A percentile compares a stretch with the other conserved stretches of the same genome.
phyloP scores from a whole-genome alignment of 2,329 filamentous ascomycete species.

The Talaromyces marneffei region DNA sequence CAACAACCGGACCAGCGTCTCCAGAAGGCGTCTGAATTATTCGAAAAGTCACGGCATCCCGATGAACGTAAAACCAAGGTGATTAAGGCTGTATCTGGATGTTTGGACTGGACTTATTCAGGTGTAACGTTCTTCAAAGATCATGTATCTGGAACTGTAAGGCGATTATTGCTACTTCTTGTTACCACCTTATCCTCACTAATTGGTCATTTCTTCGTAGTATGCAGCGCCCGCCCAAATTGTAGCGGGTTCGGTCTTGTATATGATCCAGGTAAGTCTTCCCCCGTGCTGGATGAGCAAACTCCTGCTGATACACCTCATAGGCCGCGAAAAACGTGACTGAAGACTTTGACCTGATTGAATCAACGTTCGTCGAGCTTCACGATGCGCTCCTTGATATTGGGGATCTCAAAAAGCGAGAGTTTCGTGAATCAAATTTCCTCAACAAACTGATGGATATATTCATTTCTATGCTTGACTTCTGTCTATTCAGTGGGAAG shows the following conservation, averaged over 20 bases:
- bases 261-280: not conserved
- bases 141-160: constrained; percentile 6
- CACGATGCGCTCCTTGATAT: constrained; percentile 4
- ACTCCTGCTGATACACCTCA: not conserved
- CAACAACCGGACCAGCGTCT: constrained; percentile 2
- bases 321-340: constrained; percentile 2
- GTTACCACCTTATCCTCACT: not conserved
- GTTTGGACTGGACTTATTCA: constrained; percentile 6
- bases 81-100: constrained; percentile 4
- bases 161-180: not conserved
- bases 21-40: constrained; percentile 1
- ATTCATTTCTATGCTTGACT: constrained; percentile 4
- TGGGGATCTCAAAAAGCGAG: not conserved
- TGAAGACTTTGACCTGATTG: constrained; percentile 1
- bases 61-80: constrained; percentile 1
- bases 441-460: constrained; percentile 2
- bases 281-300: not conserved
- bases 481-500: not conserved
- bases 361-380: not conserved
- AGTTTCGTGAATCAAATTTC: constrained; percentile 4
- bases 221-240: constrained; percentile 1
- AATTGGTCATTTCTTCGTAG: not conserved
- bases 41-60: not conserved
- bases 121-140: not conserved
- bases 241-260: not conserved